Percentiles rank a stretch among this genome's conserved stretches.
Conservation (phyloP, 352 stramenopile species). For the Phytophthora pisi region DNA sequence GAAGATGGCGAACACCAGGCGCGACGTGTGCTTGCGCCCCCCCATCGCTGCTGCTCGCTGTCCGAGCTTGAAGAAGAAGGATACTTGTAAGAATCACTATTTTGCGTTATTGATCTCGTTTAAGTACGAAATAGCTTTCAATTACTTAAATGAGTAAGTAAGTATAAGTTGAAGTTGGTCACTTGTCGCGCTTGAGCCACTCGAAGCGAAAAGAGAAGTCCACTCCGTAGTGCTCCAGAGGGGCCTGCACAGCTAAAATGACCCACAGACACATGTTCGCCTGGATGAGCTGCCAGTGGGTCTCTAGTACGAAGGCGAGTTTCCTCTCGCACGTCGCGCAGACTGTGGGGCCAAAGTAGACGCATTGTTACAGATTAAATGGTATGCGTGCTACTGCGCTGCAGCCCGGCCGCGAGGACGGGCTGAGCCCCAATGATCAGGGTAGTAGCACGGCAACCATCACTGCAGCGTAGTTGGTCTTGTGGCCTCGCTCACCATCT, state of each 20-base stretch:
- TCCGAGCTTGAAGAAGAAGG: conserved; percentile 12
- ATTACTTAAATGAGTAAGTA: not conserved
- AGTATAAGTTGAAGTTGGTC: not conserved
- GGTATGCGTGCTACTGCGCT: not conserved
- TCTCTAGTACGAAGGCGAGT: not conserved
- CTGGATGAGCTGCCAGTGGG: conserved; percentile 3
- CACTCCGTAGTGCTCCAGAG: conserved; percentile 3
- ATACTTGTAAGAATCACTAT: not conserved
- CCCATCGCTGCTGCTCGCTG: conserved; percentile 18
- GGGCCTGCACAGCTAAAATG: not conserved
- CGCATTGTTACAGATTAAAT: not conserved
- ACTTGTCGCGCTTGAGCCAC: not conserved
- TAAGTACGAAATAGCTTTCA: not conserved
- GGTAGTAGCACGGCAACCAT: not conserved
- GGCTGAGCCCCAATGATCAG: not conserved
- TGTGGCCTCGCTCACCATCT: not conserved
- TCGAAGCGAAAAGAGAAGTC: conserved; percentile 1
- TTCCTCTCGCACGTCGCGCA: not conserved
- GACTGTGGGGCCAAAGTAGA: not conserved
- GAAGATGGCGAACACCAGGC: conserved; percentile 69
- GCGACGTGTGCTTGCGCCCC: conserved; percentile 36
- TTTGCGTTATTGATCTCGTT: not conserved
- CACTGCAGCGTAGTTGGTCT: not conserved
- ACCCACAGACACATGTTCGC: not conserved
- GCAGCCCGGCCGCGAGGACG: not conserved